These are phyloP conservation scores for Rhododendron griersonianum DNA, from an alignment of 148 eudicot genomes.

Conservation along the genomic window DNA sequence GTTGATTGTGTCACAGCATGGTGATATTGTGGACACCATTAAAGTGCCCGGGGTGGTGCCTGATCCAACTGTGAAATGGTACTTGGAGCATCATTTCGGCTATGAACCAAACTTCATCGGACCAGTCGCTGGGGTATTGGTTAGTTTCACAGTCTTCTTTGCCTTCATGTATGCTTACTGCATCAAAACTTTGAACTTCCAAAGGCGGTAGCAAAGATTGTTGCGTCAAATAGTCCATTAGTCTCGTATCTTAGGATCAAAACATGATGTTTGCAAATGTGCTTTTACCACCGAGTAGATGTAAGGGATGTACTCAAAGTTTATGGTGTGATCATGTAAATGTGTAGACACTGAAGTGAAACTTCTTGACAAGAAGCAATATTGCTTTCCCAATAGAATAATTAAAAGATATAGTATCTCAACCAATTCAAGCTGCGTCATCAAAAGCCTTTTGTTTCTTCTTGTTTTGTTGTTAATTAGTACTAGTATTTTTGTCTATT, in stretches of 20 bases:
- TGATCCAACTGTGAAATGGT: conserved; percentile 41
- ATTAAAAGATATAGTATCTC: neutral
- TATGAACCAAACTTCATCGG: conserved; percentile 70
- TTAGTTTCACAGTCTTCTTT: conserved; percentile 72
- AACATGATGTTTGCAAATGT: neutral
- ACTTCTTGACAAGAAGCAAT: neutral
- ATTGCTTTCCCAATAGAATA: neutral
- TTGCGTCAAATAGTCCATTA: no score
- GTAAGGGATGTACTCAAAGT: neutral
- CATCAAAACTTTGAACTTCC: conserved; percentile 84
- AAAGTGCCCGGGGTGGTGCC: conserved; percentile 36
- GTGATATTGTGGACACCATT: conserved; percentile 53
- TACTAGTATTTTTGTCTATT: neutral
- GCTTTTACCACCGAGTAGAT: neutral
- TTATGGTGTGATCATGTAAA: neutral
- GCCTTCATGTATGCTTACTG: conserved; percentile 85
- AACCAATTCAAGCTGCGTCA: neutral
- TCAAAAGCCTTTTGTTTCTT: neutral
- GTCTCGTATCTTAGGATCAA: neutral
- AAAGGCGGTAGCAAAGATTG: conserved; percentile 47
- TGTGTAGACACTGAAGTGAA: neutral
- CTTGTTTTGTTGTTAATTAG: neutral
- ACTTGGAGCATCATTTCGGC: conserved; percentile 60
- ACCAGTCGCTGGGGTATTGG: conserved; percentile 66
- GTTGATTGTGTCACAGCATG: conserved; percentile 74